Conservation (phyloP, 2,329 filamentous ascomycete genomes). For the Penicillium digitatum region DNA sequence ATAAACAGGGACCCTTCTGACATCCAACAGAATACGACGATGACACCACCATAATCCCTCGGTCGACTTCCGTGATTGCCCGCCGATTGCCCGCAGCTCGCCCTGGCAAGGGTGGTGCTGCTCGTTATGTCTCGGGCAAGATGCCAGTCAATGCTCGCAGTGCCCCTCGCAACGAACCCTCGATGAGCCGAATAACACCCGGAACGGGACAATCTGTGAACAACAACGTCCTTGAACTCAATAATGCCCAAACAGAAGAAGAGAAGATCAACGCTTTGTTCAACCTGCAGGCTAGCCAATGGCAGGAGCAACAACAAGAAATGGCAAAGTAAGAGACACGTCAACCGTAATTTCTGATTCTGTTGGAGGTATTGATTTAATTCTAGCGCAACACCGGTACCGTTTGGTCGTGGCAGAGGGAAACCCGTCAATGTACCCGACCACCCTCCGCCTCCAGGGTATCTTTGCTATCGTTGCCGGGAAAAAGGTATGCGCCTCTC, state of each 20-base stretch:
- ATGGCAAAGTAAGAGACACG: slow-evolving; percentile 66
- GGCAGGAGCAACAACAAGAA: slow-evolving; percentile 88
- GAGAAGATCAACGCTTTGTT: slow-evolving; percentile 93
- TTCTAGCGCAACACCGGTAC: slow-evolving; percentile 45
- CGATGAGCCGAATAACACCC: slow-evolving; percentile 35
- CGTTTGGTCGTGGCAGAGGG: slow-evolving; percentile 37
- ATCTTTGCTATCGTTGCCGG: slow-evolving; percentile 93
- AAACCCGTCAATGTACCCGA: slow-evolving; percentile 70
- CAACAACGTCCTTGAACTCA: slow-evolving; percentile 62
- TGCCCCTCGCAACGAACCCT: slow-evolving; percentile 62
- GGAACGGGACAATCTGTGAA: slow-evolving; percentile 40
- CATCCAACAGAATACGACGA: slow-evolving; percentile 77
- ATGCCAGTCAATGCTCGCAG: slow-evolving; percentile 88
- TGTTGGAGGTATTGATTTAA: slow-evolving; percentile 30
- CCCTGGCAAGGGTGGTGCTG: slow-evolving; percentile 82
- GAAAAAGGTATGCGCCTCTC: slow-evolving; percentile 63
- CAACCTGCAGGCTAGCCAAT: slow-evolving; percentile 81
- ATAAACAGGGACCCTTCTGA: slow-evolving; percentile 15
- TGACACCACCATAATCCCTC: slow-evolving; percentile 94
- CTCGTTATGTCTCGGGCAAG: slow-evolving; percentile 92
- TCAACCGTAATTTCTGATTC: background rate
- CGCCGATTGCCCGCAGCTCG: slow-evolving; percentile 78
- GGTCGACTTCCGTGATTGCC: slow-evolving; percentile 89
- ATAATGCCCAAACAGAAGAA: slow-evolving; percentile 81
- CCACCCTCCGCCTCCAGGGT: slow-evolving; percentile 86